A percentile compares a stretch with the other conserved stretches of the same genome.
Conservation (phyloP, 2,329 filamentous ascomycete genomes). For the Penicillium sclerotiorum region DNA sequence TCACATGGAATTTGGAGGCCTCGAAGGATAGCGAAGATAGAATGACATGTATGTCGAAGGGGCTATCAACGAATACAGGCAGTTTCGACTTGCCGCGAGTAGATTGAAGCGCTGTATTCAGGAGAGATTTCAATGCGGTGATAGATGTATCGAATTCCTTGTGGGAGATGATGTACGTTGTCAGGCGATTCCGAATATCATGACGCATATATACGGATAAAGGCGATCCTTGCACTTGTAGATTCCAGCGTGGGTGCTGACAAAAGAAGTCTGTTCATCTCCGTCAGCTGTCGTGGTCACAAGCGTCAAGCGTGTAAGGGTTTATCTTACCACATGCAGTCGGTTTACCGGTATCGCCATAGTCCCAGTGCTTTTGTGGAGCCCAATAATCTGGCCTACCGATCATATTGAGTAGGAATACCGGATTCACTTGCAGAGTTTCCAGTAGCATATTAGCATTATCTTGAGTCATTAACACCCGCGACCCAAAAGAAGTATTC, state of each 20-base stretch:
- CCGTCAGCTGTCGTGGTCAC: neutral
- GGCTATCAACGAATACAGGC: constrained; percentile 11
- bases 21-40: constrained; percentile 18
- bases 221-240: constrained; percentile 16
- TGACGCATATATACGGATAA: constrained; percentile 19
- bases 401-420: constrained; percentile 14
- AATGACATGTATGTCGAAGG: constrained; percentile 19
- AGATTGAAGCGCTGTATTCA: constrained; percentile 11
- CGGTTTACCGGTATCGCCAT: constrained; percentile 5
- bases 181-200: constrained; percentile 8
- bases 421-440: constrained; percentile 9
- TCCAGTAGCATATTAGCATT: constrained; percentile 5
- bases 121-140: constrained; percentile 7
- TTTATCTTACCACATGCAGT: constrained; percentile 14
- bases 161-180: constrained; percentile 20
- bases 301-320: neutral
- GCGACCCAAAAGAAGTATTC: constrained; percentile 14
- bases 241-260: constrained; percentile 21
- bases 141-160: constrained; percentile 13
- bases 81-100: neutral
- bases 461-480: constrained; percentile 9
- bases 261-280: constrained; percentile 13
- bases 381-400: constrained; percentile 21
- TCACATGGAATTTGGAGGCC: constrained; percentile 16
- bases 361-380: constrained; percentile 16